phyloP scores from a whole-genome alignment of 352 stramenopile species.

The Globisporangium rhizosaccharum region DNA sequence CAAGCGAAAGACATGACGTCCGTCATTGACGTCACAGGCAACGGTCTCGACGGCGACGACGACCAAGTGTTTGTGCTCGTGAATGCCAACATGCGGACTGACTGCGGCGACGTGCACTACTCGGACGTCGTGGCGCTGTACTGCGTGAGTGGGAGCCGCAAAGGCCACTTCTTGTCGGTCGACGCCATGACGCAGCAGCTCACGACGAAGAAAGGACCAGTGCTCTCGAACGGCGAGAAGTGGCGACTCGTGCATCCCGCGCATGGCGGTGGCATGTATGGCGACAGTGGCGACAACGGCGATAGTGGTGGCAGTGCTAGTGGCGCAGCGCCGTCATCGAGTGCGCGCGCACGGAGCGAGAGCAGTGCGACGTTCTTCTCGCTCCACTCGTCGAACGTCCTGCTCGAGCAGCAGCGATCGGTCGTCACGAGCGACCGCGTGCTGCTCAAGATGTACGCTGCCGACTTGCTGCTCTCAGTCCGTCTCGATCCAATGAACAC shows the following conservation, averaged over 20 bases:
- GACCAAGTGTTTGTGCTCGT: constrained; percentile 78
- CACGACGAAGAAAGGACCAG: constrained; percentile 63
- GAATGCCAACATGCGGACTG: constrained; percentile 62
- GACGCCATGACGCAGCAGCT: constrained; percentile 51
- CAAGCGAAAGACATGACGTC: constrained; percentile 18
- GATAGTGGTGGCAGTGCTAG: neutral
- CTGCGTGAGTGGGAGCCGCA: constrained; percentile 58
- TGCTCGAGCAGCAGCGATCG: constrained; percentile 58
- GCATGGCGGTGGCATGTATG: constrained; percentile 17
- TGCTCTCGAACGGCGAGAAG: constrained; percentile 77
- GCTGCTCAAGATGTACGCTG: constrained; percentile 61
- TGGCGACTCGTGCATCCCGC: constrained; percentile 67
- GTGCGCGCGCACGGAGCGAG: constrained; percentile 4
- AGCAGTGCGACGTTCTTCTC: constrained; percentile 34
- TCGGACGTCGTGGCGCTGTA: constrained; percentile 76
- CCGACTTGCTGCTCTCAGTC: constrained; percentile 53
- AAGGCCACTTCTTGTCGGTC: constrained; percentile 68
- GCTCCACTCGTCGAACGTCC: constrained; percentile 26
- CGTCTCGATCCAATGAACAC: constrained; percentile 21
- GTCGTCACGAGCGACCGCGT: constrained; percentile 68
- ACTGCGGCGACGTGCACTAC: constrained; percentile 68
- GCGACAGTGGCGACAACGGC: neutral
- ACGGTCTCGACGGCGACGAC: constrained; percentile 62
- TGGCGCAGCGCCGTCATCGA: neutral
- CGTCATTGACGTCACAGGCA: constrained; percentile 51